Base-by-base conservation (phyloP, 345 rosid species). In the Eucalyptus paniculata region DNA sequence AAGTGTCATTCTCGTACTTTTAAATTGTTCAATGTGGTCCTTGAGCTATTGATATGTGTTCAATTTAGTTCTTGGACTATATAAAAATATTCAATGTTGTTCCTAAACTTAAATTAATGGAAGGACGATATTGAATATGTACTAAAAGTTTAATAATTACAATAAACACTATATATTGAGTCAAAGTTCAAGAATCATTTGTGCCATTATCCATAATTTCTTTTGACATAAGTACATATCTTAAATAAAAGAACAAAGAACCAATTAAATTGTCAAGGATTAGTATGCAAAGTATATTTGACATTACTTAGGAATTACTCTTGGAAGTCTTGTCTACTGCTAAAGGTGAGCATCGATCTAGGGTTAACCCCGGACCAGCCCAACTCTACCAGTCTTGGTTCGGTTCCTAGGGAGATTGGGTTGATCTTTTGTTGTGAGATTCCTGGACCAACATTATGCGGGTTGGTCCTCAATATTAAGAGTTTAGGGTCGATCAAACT, bases 391-490 rank as follows among this genome's bases (percentile, higher is more conserved):
- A 53, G 0, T 21, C 26, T 0, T 2, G 5, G 1, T 19, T 2
- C 2, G 2, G 1, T 21, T 53, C 58, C 5, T 53, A 53, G 11
- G 2, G 26, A 53, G 11, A 53, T 8, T 53, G 0, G 11, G 11
- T 19, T 5, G 10, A 0, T 53, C 26, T 0, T 53, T 53, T 0
- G 11, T 53, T 1, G 0, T 53, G 58, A 53, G 11, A 21, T 53
- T 53, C 58, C 1, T 8, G 0, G 1, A 53, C 2, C 1, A 21
- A 1, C 0, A 21, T 53, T 53, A 0, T 8, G 0, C 5, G 0
- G 2, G 1, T 53, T 53, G 26, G 2, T 21, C 2, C 26, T 19
- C 5, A 1, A 0, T 8, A 53, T 0, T 53, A 2, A 19, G 1
- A 53, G 26, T 53, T 53, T 53, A 53, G 0, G 5, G 2, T 53